Evolutionary conservation across 495 filamentous ascomycete genomes (phyloP).

Genomic region (Trichoderma parareesei): DNA sequence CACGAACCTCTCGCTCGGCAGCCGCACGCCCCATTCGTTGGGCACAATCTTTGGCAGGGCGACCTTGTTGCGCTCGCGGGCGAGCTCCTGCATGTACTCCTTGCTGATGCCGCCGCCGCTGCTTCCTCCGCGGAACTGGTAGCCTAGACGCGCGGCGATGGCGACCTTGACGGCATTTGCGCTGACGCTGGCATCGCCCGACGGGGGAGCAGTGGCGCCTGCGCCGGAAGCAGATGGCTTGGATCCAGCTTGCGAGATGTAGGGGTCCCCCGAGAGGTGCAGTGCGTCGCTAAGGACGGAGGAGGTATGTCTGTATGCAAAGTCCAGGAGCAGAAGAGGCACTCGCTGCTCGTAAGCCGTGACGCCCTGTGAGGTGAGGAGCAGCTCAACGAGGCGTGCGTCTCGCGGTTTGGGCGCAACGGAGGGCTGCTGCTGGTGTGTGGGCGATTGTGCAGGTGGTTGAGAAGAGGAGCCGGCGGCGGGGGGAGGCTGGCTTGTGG

Average conservation of each 20-base stretch:
- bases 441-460: conserved; percentile 20
- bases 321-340: conserved; percentile 88
- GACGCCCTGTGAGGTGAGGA: conserved; percentile 81
- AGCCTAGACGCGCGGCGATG: conserved; percentile 40
- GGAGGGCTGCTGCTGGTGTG: conserved; percentile 23
- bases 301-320: conserved; percentile 77
- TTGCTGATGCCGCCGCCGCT: conserved; percentile 53
- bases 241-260: conserved; percentile 44
- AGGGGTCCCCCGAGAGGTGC: conserved; percentile 55
- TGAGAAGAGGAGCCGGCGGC: conserved; percentile 14
- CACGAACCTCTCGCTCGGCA: conserved; percentile 89
- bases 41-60: conserved; percentile 63
- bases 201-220: conserved; percentile 36
- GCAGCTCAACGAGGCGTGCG: conserved; percentile 81
- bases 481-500: conserved; percentile 28
- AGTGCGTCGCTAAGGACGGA: conserved; percentile 59
- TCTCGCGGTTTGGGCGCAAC: conserved; percentile 73
- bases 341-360: conserved; percentile 89
- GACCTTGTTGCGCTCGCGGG: conserved; percentile 72
- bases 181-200: conserved; percentile 35
- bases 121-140: conserved; percentile 43
- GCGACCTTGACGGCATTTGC: conserved; percentile 43
- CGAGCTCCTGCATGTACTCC: conserved; percentile 78
- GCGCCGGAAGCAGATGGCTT: conserved; percentile 36
- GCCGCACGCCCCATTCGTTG: conserved; percentile 70